phyloP scores from a whole-genome alignment of 2,329 filamentous ascomycete species.

The Emericellopsis cladophorae region DNA sequence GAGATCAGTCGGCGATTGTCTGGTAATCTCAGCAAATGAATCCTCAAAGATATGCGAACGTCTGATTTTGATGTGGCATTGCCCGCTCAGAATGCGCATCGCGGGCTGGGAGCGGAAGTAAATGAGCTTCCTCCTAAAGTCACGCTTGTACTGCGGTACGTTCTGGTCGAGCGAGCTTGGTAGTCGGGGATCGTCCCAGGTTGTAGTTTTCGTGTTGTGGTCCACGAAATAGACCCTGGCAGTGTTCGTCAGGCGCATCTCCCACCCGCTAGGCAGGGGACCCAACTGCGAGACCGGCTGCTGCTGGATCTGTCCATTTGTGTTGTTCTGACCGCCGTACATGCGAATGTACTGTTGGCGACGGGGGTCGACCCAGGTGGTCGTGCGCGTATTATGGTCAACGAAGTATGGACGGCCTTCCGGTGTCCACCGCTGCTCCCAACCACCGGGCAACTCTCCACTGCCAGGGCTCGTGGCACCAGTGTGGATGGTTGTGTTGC shows the following conservation, averaged over 20 bases:
- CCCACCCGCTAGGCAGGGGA: slow-evolving; percentile 92
- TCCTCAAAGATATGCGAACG: slow-evolving; percentile 97
- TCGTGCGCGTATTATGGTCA: slow-evolving; percentile 95
- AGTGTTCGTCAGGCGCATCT: slow-evolving; percentile 98
- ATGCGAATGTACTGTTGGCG: slow-evolving; percentile 97
- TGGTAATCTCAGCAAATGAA: slow-evolving; percentile 96
- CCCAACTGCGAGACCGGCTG: slow-evolving; percentile 95
- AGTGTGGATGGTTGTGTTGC: slow-evolving; percentile 72
- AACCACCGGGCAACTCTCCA: slow-evolving; percentile 86
- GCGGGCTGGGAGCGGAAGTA: slow-evolving; percentile 98
- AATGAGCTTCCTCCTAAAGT: slow-evolving; percentile 94
- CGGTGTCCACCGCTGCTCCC: slow-evolving; percentile 92
- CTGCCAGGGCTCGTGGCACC: slow-evolving; percentile 86
- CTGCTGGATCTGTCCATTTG: slow-evolving; percentile 82
- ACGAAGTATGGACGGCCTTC: slow-evolving; percentile 95
- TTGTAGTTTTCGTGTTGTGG: slow-evolving; percentile 98
- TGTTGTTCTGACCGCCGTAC: slow-evolving; percentile 80
- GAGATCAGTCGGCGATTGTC: slow-evolving; percentile 85
- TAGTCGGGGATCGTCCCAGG: slow-evolving; percentile 93
- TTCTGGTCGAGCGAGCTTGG: slow-evolving; percentile 96
- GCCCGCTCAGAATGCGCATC: slow-evolving; percentile 85
- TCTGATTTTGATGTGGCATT: slow-evolving; percentile 96
- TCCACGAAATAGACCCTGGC: slow-evolving; percentile 98
- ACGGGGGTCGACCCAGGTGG: slow-evolving; percentile 95
- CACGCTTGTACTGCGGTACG: slow-evolving; percentile 97